These are phyloP conservation scores for Suillus weaverae DNA, from an alignment of 768 basidiomycete genomes.

Conservation along the genomic window DNA sequence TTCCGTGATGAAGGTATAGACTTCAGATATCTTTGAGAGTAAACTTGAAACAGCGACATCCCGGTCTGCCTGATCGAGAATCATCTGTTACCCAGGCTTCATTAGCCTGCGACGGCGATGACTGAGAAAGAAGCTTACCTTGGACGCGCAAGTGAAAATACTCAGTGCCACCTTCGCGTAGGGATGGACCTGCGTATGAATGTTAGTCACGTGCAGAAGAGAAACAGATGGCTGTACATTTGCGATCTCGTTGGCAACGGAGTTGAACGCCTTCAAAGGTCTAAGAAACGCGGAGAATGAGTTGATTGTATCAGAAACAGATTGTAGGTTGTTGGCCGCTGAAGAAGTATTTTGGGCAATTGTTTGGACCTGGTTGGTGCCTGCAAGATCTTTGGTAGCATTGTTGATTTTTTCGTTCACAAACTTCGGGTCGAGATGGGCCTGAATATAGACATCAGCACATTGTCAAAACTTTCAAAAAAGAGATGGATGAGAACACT, in stretches of 20 bases:
- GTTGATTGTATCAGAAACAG: background rate
- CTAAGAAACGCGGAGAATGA: background rate
- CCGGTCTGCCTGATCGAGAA: slow-evolving; percentile 3
- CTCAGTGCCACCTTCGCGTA: slow-evolving; percentile 3
- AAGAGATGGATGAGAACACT: no score
- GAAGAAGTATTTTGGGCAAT: background rate
- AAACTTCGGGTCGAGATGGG: background rate
- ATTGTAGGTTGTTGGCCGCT: background rate
- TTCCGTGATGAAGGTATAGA: slow-evolving; percentile 7
- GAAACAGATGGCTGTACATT: background rate
- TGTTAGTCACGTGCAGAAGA: background rate
- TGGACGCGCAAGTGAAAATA: background rate
- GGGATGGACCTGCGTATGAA: background rate
- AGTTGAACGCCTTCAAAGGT: slow-evolving; percentile 1
- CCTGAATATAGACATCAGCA: background rate
- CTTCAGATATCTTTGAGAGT: background rate
- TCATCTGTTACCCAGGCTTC: background rate
- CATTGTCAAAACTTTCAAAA: no score
- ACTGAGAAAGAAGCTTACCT: background rate
- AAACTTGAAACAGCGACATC: slow-evolving; percentile 1
- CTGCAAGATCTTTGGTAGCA: background rate
- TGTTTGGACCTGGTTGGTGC: background rate
- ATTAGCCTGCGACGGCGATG: background rate
- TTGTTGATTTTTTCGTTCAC: background rate
- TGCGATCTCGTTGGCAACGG: background rate